A percentile compares a stretch with the other conserved stretches of the same genome.
phyloP scores from a whole-genome alignment of 1,284 basidiomycete species.

The Cystobasidiaceae sp. region DNA sequence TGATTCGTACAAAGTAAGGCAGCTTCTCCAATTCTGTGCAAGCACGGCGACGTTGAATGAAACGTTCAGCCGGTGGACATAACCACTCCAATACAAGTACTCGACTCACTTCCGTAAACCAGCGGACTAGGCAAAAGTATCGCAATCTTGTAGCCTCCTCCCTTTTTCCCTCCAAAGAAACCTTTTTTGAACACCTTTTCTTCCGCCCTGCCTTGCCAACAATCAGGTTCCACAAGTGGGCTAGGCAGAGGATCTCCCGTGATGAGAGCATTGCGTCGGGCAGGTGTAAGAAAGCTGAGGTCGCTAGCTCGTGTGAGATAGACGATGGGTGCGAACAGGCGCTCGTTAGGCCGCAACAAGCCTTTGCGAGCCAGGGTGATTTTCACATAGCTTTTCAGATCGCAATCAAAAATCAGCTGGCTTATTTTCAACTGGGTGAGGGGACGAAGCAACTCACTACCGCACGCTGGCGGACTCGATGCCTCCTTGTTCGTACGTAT shows the following conservation, averaged over 20 bases:
- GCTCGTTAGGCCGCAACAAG: slow-evolving; percentile 32
- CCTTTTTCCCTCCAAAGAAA: slow-evolving; percentile 13
- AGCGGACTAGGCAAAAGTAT: slow-evolving; percentile 13
- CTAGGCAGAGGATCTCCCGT: background rate
- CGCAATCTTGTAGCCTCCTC: slow-evolving; percentile 1
- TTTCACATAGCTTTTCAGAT: slow-evolving; percentile 27
- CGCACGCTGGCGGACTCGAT: slow-evolving; percentile 19
- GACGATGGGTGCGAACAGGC: slow-evolving; percentile 30
- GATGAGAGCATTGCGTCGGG: background rate
- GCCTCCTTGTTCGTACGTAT: slow-evolving; percentile 5
- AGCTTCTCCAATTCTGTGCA: slow-evolving; percentile 20
- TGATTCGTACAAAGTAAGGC: slow-evolving; percentile 11
- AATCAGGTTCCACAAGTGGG: slow-evolving; percentile 19
- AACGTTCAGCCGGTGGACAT: background rate
- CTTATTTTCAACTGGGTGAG: background rate
- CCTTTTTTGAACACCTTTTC: slow-evolving; percentile 21
- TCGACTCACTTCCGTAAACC: slow-evolving; percentile 19
- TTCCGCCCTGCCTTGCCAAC: slow-evolving; percentile 25
- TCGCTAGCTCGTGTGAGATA: slow-evolving; percentile 19
- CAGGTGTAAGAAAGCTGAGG: background rate
- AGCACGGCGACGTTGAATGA: background rate
- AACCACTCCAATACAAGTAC: too few relatives aligned
- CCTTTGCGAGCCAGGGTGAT: slow-evolving; percentile 31
- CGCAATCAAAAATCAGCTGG: too few relatives aligned
- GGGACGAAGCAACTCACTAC: slow-evolving; percentile 28